Base-by-base conservation (phyloP, 768 basidiomycete species). In the Phanerochaete sordida region DNA sequence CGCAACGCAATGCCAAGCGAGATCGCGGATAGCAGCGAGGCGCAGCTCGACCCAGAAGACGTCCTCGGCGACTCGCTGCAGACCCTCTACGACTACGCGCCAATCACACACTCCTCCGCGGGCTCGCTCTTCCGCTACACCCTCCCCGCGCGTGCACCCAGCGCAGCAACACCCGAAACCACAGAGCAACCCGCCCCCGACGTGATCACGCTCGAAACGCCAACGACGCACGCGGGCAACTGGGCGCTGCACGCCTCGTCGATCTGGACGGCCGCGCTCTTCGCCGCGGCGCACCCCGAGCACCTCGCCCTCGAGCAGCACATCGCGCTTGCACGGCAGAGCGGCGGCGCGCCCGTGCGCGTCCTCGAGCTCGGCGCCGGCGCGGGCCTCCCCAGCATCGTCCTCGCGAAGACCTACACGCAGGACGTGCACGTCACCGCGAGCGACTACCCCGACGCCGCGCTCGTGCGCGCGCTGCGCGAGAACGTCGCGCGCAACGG, bases 241-340 rank as follows among this genome's bases (percentile, higher is more conserved):
- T 92, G 90, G 90, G 77, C 82, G 1, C 71, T 92, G 2, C 90
- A 93, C 59, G 91, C 90, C 1, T 85, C 87, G 24, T 87, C 87
- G 16, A 83, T 92, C 66, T 93, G 89, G 91, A 73, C 78, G 6
- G 79, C 90, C 5, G 83, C 90, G 16, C 71, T 82, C 45, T 88
- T 84, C 73, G 70, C 91, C 46, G 86, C 86, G 48, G 84, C 90
- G 68, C 83, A 90, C 62, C 57, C 91, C 31, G 70, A 77, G 27
- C 78, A 80, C 33, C 67, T 88, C 3, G 64, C 68, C 39, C 67
- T 86, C 16, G 69, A 75, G 46, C 43, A 60, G 7, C 69, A 64
- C 33, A 70, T 64, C 35, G 71, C 21, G n/a, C 57, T 28, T 2
- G 53, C 68, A 8, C 49, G 64, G 7, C 57, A 3, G 23, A 30